Base-by-base conservation (phyloP, 805 yeast species). In the Candida sakaeoensis region DNA sequence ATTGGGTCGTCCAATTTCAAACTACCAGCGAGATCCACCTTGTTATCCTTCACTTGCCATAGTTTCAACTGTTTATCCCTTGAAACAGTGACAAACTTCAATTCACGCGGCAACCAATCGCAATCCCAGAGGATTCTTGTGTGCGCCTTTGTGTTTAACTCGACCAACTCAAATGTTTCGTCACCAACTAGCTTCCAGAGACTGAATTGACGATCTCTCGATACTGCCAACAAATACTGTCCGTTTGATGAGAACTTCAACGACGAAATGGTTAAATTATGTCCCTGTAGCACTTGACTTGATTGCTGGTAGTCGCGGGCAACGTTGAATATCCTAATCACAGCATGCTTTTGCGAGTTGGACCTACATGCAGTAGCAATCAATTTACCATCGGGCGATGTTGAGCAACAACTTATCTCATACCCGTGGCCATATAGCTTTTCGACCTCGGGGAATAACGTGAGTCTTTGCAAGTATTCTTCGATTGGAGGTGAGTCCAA, bases 371-470 rank as follows among this genome's bases (percentile, higher is more conserved):
- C 85, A 7, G 95, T 80, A 2, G 96, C 96, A 32, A 93, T 72
- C 18, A 83, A 57, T 26, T 63, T 57, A 10, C 78, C 74, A 50
- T 75, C 80, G 4, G 82, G 79, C 7, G 88, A 77, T 1, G 80
- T 74, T 39, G 85, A 95, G 28, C 89, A 72, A 33, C 91, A 75
- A 0, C 88, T 79, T 27, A 90, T 79, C 58, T 95, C 99, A 61
- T 88, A 95, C 7, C 99, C 99, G 59, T 93, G 99, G 0, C 99
- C 99, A 54, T 93, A 93, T 32, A 93, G 62, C 58, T 93, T 93
- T 53, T 93, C 99, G 41, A 83, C 67, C 56, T 93, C 99, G 0
- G 99, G 99, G 83, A 95, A 93, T 39, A 93, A 67, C 0, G 98
- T 86, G 55, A 82, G 87, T 53, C 98, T 74, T 58, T 93, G 98